Base-by-base conservation (phyloP, 371 early-diverging fungal genomes). In the Apophysomyces sp. region DNA sequence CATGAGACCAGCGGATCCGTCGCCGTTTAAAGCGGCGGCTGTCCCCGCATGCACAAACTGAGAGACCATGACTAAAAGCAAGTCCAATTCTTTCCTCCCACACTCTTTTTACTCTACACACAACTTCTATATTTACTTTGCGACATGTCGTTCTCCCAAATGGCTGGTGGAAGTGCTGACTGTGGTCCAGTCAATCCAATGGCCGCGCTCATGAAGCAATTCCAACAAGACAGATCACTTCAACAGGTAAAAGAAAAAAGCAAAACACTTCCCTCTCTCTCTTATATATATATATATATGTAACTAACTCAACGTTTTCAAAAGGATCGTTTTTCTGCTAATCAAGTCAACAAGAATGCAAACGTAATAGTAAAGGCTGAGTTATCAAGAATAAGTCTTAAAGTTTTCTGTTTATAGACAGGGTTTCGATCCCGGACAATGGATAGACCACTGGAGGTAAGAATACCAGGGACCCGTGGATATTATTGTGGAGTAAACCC, bases 111-210 rank as follows among this genome's bases (percentile, higher is more conserved):
- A 11, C 13, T 34, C 34, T 4, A 34, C 34, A 11, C 13, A 13
- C 26, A 18, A 9, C 40, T 52, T 53, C 0, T 53, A 55, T 39
- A 55, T 34, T 61, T 52, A 53, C 40, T 52, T 28, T 52, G 21
- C 27, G 57, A 32, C 49, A 72, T 72, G 63, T 61, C 68, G 0
- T 71, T 71, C 55, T 52, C 65, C 28, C 73, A 75, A 18, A 76
- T 80, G 80, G 76, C 72, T 54, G 67, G 63, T 37, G 56, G 66
- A 36, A 87, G 81, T 52, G 87, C 91, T 41, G 93, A 93, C 56
- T 93, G 94, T 67, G 91, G 91, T 5, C 89, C 90, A 15, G 84
- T 78, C 39, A 94, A 92, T 60, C 86, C 92, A 28, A 84, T 92
- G 85, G 74, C 74, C 12, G 83, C 86, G 4, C 80, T 94, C 60